phyloP scores from a whole-genome alignment of 768 basidiomycete species.

The Saitozyma sp. region DNA sequence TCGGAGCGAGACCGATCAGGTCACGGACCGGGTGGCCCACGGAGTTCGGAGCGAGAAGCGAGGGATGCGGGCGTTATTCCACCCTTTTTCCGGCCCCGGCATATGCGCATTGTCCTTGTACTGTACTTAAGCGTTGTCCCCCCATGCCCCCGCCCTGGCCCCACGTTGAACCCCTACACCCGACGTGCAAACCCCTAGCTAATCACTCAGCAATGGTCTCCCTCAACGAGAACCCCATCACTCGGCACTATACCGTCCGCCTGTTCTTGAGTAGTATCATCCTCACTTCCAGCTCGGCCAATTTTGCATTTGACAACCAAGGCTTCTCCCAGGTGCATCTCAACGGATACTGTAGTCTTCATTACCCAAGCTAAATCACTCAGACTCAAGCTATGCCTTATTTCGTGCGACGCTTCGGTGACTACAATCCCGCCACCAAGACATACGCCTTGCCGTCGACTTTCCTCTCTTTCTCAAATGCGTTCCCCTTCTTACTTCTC shows the following conservation, averaged over 20 bases:
- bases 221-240: slow-evolving; percentile 2
- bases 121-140: too few species aligned
- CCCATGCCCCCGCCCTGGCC: too few species aligned
- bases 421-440: neutral
- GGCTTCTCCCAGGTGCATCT: slow-evolving; percentile 4
- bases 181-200: too few species aligned
- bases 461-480: slow-evolving; percentile 3
- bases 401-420: slow-evolving; percentile 5
- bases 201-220: too few species aligned
- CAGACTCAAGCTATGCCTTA: slow-evolving; percentile 7
- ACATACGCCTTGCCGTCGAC: neutral
- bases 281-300: slow-evolving; percentile 5
- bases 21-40: too few species aligned
- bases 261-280: slow-evolving; percentile 6
- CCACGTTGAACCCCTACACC: too few species aligned
- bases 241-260: slow-evolving; percentile 2
- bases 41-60: too few species aligned
- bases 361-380: neutral
- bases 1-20: too few species aligned
- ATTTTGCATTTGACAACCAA: slow-evolving; percentile 8
- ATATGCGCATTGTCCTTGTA: too few species aligned
- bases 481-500: neutral
- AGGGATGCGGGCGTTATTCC: too few species aligned
- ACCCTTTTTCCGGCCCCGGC: too few species aligned
- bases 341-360: neutral